Percentiles rank a stretch among this genome's conserved stretches.
phyloP scores from a whole-genome alignment of 2,329 filamentous ascomycete genomes.

The Claviceps capensis region DNA sequence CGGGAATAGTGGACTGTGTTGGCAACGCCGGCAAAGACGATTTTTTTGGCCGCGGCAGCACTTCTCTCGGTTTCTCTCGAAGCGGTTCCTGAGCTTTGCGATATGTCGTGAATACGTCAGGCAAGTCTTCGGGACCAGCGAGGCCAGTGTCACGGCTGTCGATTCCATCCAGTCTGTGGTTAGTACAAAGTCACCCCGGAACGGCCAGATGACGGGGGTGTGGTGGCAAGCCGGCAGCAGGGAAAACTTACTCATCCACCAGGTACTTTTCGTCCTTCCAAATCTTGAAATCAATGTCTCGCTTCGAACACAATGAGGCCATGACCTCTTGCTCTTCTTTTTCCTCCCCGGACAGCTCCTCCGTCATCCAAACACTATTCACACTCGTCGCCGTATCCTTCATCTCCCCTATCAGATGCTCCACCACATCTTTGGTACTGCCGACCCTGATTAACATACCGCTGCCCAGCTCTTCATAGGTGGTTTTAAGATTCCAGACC shows the following conservation, averaged over 20 bases:
- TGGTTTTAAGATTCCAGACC: constrained; percentile 57
- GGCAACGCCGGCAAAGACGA: constrained; percentile 44
- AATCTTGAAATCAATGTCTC: constrained; percentile 44
- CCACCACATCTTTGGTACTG: constrained; percentile 42
- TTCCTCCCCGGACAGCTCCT: constrained; percentile 58
- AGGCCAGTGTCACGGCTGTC: constrained; percentile 52
- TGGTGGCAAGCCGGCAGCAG: background rate
- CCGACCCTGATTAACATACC: constrained; percentile 53
- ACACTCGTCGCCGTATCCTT: constrained; percentile 30
- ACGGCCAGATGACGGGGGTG: background rate
- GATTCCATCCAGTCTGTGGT: background rate
- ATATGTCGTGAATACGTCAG: constrained; percentile 64
- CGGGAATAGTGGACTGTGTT: constrained; percentile 32
- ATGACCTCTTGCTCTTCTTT: constrained; percentile 47
- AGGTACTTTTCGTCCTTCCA: constrained; percentile 70
- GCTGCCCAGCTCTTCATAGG: constrained; percentile 44
- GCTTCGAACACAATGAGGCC: constrained; percentile 34
- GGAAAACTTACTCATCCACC: constrained; percentile 55
- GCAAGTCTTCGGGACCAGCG: constrained; percentile 42
- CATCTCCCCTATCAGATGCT: constrained; percentile 39
- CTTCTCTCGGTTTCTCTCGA: constrained; percentile 45
- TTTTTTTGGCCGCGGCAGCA: constrained; percentile 37
- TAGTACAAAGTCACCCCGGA: background rate
- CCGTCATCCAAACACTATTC: constrained; percentile 59
- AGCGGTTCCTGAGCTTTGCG: constrained; percentile 61